Conservation (phyloP, 1,284 basidiomycete species). For the Moesziomyces sp. region DNA sequence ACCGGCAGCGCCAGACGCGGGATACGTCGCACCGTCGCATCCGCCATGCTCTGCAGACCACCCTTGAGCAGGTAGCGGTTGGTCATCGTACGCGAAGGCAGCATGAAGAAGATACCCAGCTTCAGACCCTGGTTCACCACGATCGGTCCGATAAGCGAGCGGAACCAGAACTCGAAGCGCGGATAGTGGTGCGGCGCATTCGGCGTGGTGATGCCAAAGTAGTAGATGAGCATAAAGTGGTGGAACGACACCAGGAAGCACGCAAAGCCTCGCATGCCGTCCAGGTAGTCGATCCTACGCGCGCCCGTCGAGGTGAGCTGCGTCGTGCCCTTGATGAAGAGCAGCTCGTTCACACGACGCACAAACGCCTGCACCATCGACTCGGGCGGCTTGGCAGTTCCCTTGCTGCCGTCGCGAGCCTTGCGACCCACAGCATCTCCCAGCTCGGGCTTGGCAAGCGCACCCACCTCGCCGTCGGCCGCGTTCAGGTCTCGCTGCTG, state of each 20-base stretch:
- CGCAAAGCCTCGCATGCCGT: conserved; percentile 60
- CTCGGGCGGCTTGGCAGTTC: conserved; percentile 35
- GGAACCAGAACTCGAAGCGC: conserved; percentile 56
- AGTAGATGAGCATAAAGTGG: conserved; percentile 63
- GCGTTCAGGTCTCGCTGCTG: conserved; percentile 46
- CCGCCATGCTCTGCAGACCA: conserved; percentile 52
- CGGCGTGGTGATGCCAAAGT: conserved; percentile 51
- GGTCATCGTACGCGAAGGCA: conserved; percentile 58
- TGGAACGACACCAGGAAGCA: conserved; percentile 62
- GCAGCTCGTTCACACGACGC: conserved; percentile 28
- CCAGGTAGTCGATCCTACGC: conserved; percentile 59
- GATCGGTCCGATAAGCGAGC: conserved; percentile 50
- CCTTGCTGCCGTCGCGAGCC: conserved; percentile 27
- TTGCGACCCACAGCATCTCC: conserved; percentile 45
- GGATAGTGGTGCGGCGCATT: conserved; percentile 48
- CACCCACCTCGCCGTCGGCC: conserved; percentile 45
- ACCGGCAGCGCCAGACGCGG: conserved; percentile 60
- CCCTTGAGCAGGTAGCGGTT: conserved; percentile 59
- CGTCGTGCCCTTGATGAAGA: conserved; percentile 51
- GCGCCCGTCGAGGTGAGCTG: conserved; percentile 52
- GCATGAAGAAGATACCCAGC: conserved; percentile 60
- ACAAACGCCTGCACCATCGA: conserved; percentile 19
- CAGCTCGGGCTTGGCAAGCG: conserved; percentile 45
- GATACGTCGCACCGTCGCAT: conserved; percentile 54
- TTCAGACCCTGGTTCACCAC: conserved; percentile 56